A percentile compares a stretch with the other conserved stretches of the same genome.
Conservation (phyloP, 2,329 filamentous ascomycete genomes). For the Colletotrichum caudatum region DNA sequence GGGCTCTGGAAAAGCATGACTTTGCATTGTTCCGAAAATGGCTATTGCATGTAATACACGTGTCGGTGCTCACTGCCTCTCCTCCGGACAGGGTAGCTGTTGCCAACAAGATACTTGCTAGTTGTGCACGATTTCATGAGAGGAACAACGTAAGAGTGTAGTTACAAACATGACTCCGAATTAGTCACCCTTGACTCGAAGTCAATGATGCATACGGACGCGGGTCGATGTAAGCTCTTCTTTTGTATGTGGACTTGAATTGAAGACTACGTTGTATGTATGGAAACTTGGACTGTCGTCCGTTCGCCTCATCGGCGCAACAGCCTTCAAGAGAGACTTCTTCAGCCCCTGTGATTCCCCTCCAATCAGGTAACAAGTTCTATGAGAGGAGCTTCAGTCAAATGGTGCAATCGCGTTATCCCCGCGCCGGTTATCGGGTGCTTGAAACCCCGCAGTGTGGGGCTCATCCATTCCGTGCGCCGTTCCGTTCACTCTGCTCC, state of each 20-base stretch:
- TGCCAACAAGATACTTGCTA: too few relatives aligned
- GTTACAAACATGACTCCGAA: neutral
- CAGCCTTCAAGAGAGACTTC: neutral
- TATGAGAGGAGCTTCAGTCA: neutral
- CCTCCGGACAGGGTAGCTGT: too few relatives aligned
- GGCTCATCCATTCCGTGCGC: constrained; percentile 35
- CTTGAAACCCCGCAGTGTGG: constrained; percentile 38
- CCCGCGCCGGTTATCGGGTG: constrained; percentile 38
- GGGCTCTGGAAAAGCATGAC: neutral
- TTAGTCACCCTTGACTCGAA: neutral
- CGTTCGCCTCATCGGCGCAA: constrained; percentile 17
- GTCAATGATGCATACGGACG: too few relatives aligned
- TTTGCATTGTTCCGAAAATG: neutral
- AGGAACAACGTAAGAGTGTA: neutral
- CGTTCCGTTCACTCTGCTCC: constrained; percentile 21
- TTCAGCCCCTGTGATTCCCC: neutral
- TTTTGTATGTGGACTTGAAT: neutral
- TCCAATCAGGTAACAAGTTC: neutral
- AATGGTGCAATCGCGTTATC: constrained; percentile 36
- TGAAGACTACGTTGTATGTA: neutral
- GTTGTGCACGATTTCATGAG: too few relatives aligned
- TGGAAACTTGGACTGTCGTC: neutral
- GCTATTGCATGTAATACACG: neutral
- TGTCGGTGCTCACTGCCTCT: neutral
- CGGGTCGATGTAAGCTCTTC: neutral